phyloP scores from a whole-genome alignment of 192 early-diverging fungal species.

The Mortierella antarctica region DNA sequence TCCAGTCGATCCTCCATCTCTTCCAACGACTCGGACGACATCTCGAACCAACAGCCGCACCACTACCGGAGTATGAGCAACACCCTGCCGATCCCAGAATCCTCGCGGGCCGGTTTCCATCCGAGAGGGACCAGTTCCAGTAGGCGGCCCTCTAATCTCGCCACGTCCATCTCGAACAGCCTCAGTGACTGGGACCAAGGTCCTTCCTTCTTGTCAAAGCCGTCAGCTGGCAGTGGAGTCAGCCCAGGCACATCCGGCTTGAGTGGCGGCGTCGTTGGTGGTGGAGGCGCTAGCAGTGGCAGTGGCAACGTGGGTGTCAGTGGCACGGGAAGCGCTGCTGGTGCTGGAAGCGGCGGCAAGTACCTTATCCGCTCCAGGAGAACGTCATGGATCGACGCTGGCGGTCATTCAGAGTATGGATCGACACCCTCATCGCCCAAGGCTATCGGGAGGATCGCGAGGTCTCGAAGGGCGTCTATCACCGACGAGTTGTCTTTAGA shows the following conservation, averaged over 20 bases:
- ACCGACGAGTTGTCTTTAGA: constrained; percentile 46
- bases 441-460: constrained; percentile 27
- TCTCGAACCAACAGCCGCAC: constrained; percentile 21
- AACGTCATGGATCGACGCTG: constrained; percentile 53
- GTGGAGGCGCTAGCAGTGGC: constrained; percentile 38
- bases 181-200: constrained; percentile 50
- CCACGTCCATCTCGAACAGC: constrained; percentile 48
- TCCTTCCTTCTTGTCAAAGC: constrained; percentile 17
- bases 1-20: constrained; percentile 47
- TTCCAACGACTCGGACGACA: constrained; percentile 50
- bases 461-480: constrained; percentile 45
- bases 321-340: constrained; percentile 12
- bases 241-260: constrained; percentile 1
- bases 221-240: constrained; percentile 11
- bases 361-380: constrained; percentile 48
- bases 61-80: constrained; percentile 33
- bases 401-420: constrained; percentile 39
- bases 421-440: constrained; percentile 45
- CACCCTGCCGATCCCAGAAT: constrained; percentile 38
- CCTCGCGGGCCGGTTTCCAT: constrained; percentile 23
- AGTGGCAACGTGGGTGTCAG: constrained; percentile 40
- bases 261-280: constrained; percentile 2
- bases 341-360: constrained; percentile 41
- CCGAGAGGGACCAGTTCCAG: constrained; percentile 20
- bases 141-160: constrained; percentile 43